Percentiles rank a stretch among this genome's conserved stretches.
Conservation (phyloP, 345 rosid genomes). For the Clausena lansium region DNA sequence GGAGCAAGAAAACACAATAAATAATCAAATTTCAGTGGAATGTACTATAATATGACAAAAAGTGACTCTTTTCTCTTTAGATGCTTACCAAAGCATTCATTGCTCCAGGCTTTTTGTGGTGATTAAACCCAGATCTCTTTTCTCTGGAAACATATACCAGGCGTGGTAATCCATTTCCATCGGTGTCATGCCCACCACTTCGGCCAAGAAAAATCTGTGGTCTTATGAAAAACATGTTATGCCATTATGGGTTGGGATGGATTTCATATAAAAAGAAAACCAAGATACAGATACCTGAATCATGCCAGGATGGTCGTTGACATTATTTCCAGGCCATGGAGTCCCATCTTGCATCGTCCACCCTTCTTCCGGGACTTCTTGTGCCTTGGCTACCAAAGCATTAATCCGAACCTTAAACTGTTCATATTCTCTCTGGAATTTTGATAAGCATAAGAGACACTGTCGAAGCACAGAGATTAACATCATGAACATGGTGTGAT, state of each 20-base stretch:
- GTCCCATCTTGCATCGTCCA: conserved; percentile 80
- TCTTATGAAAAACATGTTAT: conserved; percentile 1
- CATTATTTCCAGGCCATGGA: conserved; percentile 74
- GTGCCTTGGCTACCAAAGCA: conserved; percentile 60
- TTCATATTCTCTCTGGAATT: conserved; percentile 62
- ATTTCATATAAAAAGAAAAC: background rate
- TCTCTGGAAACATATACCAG: conserved; percentile 61
- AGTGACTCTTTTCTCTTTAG: background rate
- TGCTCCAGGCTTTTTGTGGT: conserved; percentile 66
- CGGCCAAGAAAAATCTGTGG: conserved; percentile 54
- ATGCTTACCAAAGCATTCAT: conserved; percentile 56
- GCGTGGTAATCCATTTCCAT: conserved; percentile 57
- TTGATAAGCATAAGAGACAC: conserved; percentile 4
- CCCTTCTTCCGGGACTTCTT: conserved; percentile 63
- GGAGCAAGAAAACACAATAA: background rate
- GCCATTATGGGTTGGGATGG: background rate
- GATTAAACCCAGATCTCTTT: conserved; percentile 48
- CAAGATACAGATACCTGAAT: conserved; percentile 44
- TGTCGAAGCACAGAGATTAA: background rate
- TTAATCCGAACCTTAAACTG: conserved; percentile 65
- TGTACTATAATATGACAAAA: background rate
- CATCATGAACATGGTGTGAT: background rate
- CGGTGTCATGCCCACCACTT: conserved; percentile 48
- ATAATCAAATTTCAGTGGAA: background rate
- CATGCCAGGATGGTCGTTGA: conserved; percentile 68